Percentiles rank a stretch among this genome's conserved stretches.
These are phyloP conservation scores for Lepiota subincarnata DNA, from an alignment of 768 basidiomycete genomes.

Conservation along the genomic window DNA sequence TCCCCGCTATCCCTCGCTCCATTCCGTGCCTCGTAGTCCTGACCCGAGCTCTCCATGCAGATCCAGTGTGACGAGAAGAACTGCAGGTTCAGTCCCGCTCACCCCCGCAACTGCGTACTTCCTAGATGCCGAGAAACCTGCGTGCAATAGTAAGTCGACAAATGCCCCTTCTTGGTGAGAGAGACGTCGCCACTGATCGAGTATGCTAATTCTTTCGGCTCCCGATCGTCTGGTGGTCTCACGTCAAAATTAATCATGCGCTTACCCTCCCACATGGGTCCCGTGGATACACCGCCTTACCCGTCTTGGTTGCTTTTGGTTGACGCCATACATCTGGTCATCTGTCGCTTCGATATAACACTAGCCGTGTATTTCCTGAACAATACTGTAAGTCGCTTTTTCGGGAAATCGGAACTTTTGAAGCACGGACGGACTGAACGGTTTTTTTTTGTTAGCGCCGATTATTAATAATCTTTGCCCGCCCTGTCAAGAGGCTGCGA, in stretches of 20 bases:
- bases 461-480: no score
- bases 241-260: constrained; percentile 1
- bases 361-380: constrained; percentile 22
- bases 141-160: constrained; percentile 18
- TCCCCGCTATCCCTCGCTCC: constrained; percentile 11
- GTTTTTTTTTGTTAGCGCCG: no score
- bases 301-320: not conserved
- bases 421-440: not conserved
- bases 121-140: constrained; percentile 38
- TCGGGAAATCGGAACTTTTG: not conserved
- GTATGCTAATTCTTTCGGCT: constrained; percentile 1
- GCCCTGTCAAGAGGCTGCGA: no score
- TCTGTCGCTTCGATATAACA: not conserved
- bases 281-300: not conserved
- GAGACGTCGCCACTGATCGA: not conserved
- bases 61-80: constrained; percentile 38
- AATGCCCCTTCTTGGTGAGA: not conserved
- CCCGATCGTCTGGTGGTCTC: not conserved
- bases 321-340: not conserved
- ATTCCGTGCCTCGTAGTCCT: constrained; percentile 1
- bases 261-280: constrained; percentile 5
- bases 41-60: constrained; percentile 25
- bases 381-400: constrained; percentile 19
- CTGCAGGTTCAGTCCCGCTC: constrained; percentile 55
- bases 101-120: constrained; percentile 37